Evolutionary conservation across 1,139 yeast genomes (phyloP).

Genomic region (Saccharomyces pastorianus): DNA sequence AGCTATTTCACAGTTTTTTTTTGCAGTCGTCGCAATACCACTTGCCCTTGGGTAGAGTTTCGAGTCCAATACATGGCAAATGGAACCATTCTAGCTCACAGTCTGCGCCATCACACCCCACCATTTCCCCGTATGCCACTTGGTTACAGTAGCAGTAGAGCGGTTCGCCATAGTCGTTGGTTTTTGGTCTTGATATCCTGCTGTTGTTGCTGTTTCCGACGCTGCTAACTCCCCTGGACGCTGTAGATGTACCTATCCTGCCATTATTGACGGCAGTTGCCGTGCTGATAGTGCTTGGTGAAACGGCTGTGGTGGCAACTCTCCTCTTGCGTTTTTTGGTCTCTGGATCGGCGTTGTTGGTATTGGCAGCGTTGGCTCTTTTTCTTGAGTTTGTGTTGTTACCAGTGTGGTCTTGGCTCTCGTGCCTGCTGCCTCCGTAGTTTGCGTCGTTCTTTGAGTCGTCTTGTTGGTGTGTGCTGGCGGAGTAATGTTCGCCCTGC

Average conservation of each 20-base stretch:
- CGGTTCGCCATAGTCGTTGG: conserved; percentile 44
- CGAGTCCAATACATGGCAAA: conserved; percentile 86
- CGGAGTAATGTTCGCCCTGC: conserved; percentile 34
- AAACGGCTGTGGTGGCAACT: conserved; percentile 9
- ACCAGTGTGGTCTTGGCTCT: conserved; percentile 15
- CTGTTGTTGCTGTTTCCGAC: conserved; percentile 2
- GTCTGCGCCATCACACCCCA: conserved; percentile 92
- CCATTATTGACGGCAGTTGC: conserved; percentile 9
- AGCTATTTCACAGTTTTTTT: conserved; percentile 3
- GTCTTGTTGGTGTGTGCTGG: not conserved
- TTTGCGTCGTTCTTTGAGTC: conserved; percentile 14
- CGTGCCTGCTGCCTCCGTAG: not conserved
- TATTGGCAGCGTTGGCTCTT: conserved; percentile 7
- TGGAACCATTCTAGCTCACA: conserved; percentile 97
- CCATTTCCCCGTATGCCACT: conserved; percentile 97
- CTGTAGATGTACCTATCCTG: conserved; percentile 7
- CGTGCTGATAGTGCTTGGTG: conserved; percentile 8
- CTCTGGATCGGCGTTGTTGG: conserved; percentile 13
- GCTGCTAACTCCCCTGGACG: conserved; percentile 9
- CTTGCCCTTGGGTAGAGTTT: conserved; percentile 87
- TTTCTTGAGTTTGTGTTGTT: conserved; percentile 9
- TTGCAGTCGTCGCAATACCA: conserved; percentile 94
- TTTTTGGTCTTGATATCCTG: conserved; percentile 15
- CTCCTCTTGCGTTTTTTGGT: conserved; percentile 9
- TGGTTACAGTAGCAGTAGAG: conserved; percentile 94